Base-by-base conservation (phyloP, 495 filamentous ascomycete genomes). In the Aeminium ludgeri region DNA sequence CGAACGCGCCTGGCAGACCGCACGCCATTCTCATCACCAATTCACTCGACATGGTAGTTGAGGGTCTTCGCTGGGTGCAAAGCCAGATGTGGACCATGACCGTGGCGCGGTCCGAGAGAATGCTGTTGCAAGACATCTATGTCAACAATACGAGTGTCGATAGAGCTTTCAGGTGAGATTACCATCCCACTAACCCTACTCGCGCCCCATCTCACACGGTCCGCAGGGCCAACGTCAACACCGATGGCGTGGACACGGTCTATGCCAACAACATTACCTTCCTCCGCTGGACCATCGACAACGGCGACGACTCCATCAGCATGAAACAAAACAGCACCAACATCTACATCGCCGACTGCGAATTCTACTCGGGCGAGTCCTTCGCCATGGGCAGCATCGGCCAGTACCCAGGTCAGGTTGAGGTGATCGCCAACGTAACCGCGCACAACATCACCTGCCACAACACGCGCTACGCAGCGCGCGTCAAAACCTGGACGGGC, bases 1-100 rank as follows among this genome's bases (percentile, higher is more conserved):
- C 54, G n/a, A 65, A 66, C 37, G 61, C 23, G 27, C 63, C 61
- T 11, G 55, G 64, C 28, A 55, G 64, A 10, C 63, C 64, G n/a
- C 62, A 65, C 34, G 55, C 49, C 20, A 58, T 67, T 20, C 60
- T 59, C 1, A 58, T 63, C 35, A 50, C 44, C 27, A 54, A 53
- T 37, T 55, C 61, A 28, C 58, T 45, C 23, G 63, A 59, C 38
- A 50, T 58, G 3, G 41, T 57, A 28, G 49, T 58, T 19, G 46
- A 53, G 13, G 54, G 52, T 23, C 34, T 64, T 20, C 51, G 41
- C n/a, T 61, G 65, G 27, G 46, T 64, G 3, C 60, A 63, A 38
- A 59, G 57, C 10, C 65, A 67, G 30, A 66, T 66, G 52, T 68
- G 63, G 62, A 55, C 59, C 1, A 59, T 56, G 10, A 54, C 60